Evolutionary conservation across 495 filamentous ascomycete genomes (phyloP), one percentile per base, ranked within the genome.

Genomic region (Talaromyces thailandensis): DNA sequence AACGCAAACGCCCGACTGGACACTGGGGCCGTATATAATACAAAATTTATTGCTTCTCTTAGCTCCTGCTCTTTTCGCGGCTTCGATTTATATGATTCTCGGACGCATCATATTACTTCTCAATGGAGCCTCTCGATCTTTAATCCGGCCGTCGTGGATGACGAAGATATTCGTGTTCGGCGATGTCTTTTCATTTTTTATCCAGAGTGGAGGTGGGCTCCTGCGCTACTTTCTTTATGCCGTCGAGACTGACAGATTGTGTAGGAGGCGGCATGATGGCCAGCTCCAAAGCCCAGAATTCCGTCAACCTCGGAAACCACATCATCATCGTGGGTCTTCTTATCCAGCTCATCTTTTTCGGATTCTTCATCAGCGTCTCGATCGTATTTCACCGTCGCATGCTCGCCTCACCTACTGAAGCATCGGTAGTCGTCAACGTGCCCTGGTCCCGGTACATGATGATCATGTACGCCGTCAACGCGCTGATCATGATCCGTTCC

Each of bases 51-150:
- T 79, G 28, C 71, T 78, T 60, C 70, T 74, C 1, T 9, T 60
- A 3, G 58, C 58, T n/a, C 59, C 59, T 1, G 12, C 28, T 4
- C 32, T 84, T 23, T 80, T 78, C 63, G 80, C 83, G 3, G 83
- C 83, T 4, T 83, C 81, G 0, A 75, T 85, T 21, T 86, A 85
- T 69, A 86, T 84, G 80, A 72, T 81, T 28, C 79, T 86, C n/a
- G 83, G 78, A 0, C 73, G 82, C n/a, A 53, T 82, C 9, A 76
- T 85, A 53, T 65, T 63, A 1, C 67, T 77, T 37, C 71, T 81
- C 1, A 64, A 79, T 18, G 83, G 75, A 18, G 81, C 83, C 28
- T 18, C 35, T 2, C 56, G 64, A 2, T 71, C 66, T 35, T n/a
- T 71, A 4, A 62, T 72, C 5, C 58, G 62, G 5, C 60, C 67